Percentiles rank a stretch among this genome's conserved stretches.
Conservation (phyloP, 441 rosid species). For the Bocquillonia castaneifolia region DNA sequence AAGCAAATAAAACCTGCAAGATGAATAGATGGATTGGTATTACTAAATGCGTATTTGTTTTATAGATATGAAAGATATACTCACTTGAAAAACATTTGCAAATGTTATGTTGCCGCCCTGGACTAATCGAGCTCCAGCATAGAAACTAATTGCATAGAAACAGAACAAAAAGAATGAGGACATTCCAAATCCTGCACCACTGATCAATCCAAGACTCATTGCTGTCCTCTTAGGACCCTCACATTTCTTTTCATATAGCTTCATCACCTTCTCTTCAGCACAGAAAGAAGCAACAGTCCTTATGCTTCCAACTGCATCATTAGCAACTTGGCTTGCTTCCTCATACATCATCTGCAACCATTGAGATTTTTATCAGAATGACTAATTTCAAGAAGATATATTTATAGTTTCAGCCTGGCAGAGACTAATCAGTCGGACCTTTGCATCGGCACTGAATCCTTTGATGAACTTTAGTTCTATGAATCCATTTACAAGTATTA, state of each 20-base stretch:
- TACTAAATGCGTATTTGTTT: not conserved
- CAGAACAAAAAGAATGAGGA: slow-evolving; percentile 53
- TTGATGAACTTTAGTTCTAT: slow-evolving; percentile 49
- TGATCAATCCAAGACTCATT: slow-evolving; percentile 54
- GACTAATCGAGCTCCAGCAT: slow-evolving; percentile 67
- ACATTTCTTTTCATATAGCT: slow-evolving; percentile 58
- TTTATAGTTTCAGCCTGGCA: not conserved
- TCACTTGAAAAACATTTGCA: slow-evolving; percentile 57
- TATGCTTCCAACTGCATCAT: slow-evolving; percentile 77
- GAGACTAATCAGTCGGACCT: slow-evolving; percentile 30
- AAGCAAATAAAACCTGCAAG: slow-evolving; percentile 67
- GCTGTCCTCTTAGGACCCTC: slow-evolving; percentile 59
- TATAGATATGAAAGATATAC: not conserved
- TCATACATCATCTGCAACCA: slow-evolving; percentile 62
- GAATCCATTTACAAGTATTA: slow-evolving; percentile 48
- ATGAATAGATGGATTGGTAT: not conserved
- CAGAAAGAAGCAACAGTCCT: slow-evolving; percentile 85
- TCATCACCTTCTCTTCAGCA: slow-evolving; percentile 73
- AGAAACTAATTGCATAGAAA: slow-evolving; percentile 62
- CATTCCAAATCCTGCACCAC: slow-evolving; percentile 64
- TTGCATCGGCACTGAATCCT: slow-evolving; percentile 69
- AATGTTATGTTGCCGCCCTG: slow-evolving; percentile 49
- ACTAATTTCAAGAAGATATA: not conserved
- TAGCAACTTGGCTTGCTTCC: slow-evolving; percentile 82
- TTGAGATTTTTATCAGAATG: slow-evolving; percentile 20